Conservation (phyloP, 1,139 yeast genomes). For the Suhomyces maxii region DNA sequence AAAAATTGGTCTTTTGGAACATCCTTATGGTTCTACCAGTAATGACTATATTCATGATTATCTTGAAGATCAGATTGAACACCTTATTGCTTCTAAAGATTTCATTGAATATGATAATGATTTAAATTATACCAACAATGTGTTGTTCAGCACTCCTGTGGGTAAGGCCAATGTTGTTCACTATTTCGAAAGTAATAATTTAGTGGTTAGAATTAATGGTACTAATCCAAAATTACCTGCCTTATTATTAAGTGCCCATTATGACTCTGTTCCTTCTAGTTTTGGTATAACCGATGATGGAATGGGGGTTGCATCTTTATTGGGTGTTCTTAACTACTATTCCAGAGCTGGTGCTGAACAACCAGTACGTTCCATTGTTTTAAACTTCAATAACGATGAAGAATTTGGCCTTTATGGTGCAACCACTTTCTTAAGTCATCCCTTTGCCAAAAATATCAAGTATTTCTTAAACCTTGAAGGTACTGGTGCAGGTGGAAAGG, state of each 20-base stretch:
- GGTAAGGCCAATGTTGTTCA: slow-evolving; percentile 46
- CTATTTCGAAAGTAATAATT: slow-evolving; percentile 79
- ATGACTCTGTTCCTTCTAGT: slow-evolving; percentile 85
- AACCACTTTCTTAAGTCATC: slow-evolving; percentile 67
- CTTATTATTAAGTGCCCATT: slow-evolving; percentile 79
- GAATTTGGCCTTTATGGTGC: slow-evolving; percentile 92
- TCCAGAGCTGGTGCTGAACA: slow-evolving; percentile 38
- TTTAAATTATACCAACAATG: slow-evolving; percentile 38
- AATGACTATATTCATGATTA: slow-evolving; percentile 78
- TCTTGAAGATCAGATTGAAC: slow-evolving; percentile 45
- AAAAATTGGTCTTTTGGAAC: slow-evolving; percentile 60
- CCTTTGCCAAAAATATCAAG: slow-evolving; percentile 65
- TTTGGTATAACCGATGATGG: slow-evolving; percentile 94
- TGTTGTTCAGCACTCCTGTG: slow-evolving; percentile 38
- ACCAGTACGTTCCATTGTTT: slow-evolving; percentile 70
- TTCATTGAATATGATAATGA: slow-evolving; percentile 56
- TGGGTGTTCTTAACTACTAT: slow-evolving; percentile 64
- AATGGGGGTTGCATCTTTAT: slow-evolving; percentile 81
- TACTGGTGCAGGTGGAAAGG: slow-evolving; percentile 93
- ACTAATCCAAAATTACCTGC: slow-evolving; percentile 58
- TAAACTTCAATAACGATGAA: slow-evolving; percentile 88
- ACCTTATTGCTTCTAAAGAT: slow-evolving; percentile 25
- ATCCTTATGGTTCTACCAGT: slow-evolving; percentile 75
- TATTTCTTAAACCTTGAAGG: slow-evolving; percentile 87
- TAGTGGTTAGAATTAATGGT: slow-evolving; percentile 73